phyloP scores from a whole-genome alignment of 2,329 filamentous ascomycete species.

The Pseudogymnoascus sp. region DNA sequence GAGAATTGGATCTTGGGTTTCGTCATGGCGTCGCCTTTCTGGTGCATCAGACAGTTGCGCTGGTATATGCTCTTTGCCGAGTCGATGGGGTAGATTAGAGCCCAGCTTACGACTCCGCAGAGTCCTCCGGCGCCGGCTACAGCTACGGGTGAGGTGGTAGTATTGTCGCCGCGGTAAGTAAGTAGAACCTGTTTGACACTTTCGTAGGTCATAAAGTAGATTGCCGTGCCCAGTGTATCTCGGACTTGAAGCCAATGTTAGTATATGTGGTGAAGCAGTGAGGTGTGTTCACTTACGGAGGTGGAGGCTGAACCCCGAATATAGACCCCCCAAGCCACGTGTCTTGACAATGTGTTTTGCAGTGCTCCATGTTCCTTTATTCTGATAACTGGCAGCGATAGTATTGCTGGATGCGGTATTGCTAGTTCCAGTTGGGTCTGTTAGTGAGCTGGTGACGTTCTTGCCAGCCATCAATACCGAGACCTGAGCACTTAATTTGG shows the following conservation, averaged over 20 bases:
- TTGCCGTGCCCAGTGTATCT: conserved; percentile 74
- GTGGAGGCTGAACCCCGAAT: conserved; percentile 74
- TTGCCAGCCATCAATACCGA: conserved; percentile 66
- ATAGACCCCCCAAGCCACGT: conserved; percentile 64
- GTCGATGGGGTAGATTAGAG: conserved; percentile 59
- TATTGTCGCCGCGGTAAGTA: conserved; percentile 61
- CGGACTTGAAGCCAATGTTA: conserved; percentile 46
- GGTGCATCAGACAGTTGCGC: conserved; percentile 66
- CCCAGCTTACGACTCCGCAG: conserved; percentile 79
- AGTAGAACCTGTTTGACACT: conserved; percentile 75
- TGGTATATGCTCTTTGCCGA: conserved; percentile 83
- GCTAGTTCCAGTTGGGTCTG: conserved; percentile 21
- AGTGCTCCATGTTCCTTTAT: conserved; percentile 69
- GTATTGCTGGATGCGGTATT: conserved; percentile 12
- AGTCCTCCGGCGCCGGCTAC: conserved; percentile 72
- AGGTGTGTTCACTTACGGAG: conserved; percentile 48
- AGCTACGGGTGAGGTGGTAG: conserved; percentile 70
- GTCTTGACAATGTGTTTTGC: conserved; percentile 71
- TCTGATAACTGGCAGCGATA: conserved; percentile 63
- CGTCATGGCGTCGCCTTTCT: conserved; percentile 55
- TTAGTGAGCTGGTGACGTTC: conserved; percentile 35
- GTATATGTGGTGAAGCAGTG: conserved; percentile 7
- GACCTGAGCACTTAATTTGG: conserved; percentile 81
- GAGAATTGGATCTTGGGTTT: conserved; percentile 73
- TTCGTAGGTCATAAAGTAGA: conserved; percentile 87